Conservation (phyloP, 148 eudicot species). For the Camellia lanceoleosa region DNA sequence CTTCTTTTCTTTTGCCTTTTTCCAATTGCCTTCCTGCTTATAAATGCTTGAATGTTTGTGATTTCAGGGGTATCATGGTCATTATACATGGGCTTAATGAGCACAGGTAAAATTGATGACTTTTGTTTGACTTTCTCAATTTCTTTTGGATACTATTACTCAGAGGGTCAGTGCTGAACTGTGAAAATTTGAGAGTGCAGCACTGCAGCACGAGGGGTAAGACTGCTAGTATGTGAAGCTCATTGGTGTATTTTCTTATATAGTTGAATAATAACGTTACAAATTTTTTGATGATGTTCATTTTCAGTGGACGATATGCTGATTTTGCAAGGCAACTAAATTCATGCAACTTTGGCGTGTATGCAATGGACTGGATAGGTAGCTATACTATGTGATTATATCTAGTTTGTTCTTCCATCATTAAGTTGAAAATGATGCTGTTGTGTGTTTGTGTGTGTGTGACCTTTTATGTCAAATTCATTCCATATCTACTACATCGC, state of each 20-base stretch:
- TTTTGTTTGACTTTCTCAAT: not conserved
- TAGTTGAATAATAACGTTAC: not conserved
- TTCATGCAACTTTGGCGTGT: conserved; percentile 67
- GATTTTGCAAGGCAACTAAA: conserved; percentile 74
- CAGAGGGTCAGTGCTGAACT: not conserved
- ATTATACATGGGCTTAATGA: conserved; percentile 95
- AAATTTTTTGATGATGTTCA: conserved; percentile 15
- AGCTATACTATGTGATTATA: conserved; percentile 14
- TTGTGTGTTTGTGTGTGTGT: not conserved
- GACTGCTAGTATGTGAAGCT: conserved; percentile 4
- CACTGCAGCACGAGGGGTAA: not conserved
- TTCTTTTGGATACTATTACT: not conserved
- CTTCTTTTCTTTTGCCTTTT: not conserved
- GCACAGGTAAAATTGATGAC: conserved; percentile 57
- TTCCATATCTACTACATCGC: not conserved
- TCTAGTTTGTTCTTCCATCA: not conserved
- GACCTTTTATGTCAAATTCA: not conserved
- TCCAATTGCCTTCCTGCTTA: not conserved
- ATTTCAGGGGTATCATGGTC: conserved; percentile 85
- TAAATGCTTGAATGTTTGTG: not conserved
- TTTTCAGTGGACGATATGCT: conserved; percentile 77
- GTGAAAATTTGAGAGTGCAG: not conserved
- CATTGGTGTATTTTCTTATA: not conserved
- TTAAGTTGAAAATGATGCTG: not conserved
- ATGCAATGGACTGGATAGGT: conserved; percentile 98